A percentile compares a stretch with the other conserved stretches of the same genome.
phyloP scores from a whole-genome alignment of 2,329 filamentous ascomycete species.

The Exophiala viscosa region DNA sequence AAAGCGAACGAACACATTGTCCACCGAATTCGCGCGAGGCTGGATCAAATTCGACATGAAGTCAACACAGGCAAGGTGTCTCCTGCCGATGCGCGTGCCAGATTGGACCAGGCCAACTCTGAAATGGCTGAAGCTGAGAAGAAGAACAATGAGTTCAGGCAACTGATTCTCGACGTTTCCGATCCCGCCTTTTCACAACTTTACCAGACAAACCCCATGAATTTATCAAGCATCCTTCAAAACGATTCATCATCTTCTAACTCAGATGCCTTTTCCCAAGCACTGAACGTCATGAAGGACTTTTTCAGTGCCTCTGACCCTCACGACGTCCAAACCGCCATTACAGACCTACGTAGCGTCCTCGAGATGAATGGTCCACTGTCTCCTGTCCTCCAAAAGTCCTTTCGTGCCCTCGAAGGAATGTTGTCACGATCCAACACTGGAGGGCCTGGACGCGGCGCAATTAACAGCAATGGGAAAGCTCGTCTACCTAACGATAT shows the following conservation, averaged over 20 bases:
- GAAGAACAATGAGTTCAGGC: slow-evolving; percentile 24
- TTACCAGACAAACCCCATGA: slow-evolving; percentile 7
- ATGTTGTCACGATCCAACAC: slow-evolving; percentile 20
- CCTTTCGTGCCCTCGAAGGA: slow-evolving; percentile 24
- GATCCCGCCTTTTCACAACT: slow-evolving; percentile 18
- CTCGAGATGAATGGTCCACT: slow-evolving; percentile 25
- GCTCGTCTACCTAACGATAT: slow-evolving; percentile 18
- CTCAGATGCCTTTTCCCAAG: slow-evolving; percentile 22
- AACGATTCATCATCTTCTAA: slow-evolving; percentile 15
- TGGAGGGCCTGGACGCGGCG: slow-evolving; percentile 13
- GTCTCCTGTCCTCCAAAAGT: slow-evolving; percentile 22
- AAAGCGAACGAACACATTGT: slow-evolving; percentile 25
- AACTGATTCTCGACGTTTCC: slow-evolving; percentile 19
- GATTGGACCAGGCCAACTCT: slow-evolving; percentile 23
- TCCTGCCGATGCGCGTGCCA: slow-evolving; percentile 19
- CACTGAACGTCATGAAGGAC: slow-evolving; percentile 22
- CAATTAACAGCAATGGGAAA: slow-evolving; percentile 13
- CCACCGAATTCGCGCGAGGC: slow-evolving; percentile 19
- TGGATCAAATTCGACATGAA: slow-evolving; percentile 26
- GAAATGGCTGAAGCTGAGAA: slow-evolving; percentile 26
- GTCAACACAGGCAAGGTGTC: slow-evolving; percentile 24
- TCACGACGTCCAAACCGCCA: slow-evolving; percentile 24
- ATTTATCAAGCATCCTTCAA: slow-evolving; percentile 18
- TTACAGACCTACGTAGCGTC: slow-evolving; percentile 23
- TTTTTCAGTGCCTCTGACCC: slow-evolving; percentile 26